Base-by-base conservation (phyloP, 2,329 filamentous ascomycete species). In the Penicillium capsulatum region DNA sequence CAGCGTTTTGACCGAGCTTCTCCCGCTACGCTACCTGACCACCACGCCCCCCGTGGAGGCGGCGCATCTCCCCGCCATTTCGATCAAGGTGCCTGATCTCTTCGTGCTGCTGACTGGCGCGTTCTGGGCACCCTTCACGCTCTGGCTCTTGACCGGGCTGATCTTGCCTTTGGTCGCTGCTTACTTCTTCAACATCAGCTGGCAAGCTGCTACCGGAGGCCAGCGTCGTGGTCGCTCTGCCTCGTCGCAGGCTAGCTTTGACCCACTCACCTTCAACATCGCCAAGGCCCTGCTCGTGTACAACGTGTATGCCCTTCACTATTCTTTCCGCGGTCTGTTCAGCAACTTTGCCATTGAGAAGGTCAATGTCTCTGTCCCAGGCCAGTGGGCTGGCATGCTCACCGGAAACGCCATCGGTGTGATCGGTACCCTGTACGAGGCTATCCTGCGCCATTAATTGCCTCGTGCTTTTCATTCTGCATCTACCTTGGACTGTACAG, bases 241-340 rank as follows among this genome's bases (percentile, higher is more conserved):
- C 15, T 42, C 54, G 38, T 34, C 44, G 60, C 54, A 11, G 41
- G 31, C 57, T 4, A 58, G 47, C 29, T 80, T 91, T 49, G 92
- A 98, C 62, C 90, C 90, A 3, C 70, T 97, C 59, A 85, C 83
- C 15, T 98, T 94, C 69, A 94, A 90, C 70, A 81, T 97, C 41
- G 80, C 80, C 54, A 95, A 95, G 72, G 90, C 84, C 0, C 63
- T 97, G 38, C 66, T 90, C 43, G 81, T 86, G 6, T 95, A 85
- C 64, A 75, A 91, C 22, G 81, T 95, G 13, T 95, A 90, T 60
- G 79, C 75, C 7, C 80, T 63, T 7, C 55, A 60, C 14, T 66
- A 67, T 47, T 59, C 52, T 17, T 64, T 68, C 42, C 64, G 57
- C 50, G 56, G 61, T 13, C 17, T 67, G 7, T 70, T 60, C 48